A percentile compares a stretch with the other conserved stretches of the same genome.
phyloP scores from a whole-genome alignment of 108 stramenopile species.

The Cylindrotheca closterium region DNA sequence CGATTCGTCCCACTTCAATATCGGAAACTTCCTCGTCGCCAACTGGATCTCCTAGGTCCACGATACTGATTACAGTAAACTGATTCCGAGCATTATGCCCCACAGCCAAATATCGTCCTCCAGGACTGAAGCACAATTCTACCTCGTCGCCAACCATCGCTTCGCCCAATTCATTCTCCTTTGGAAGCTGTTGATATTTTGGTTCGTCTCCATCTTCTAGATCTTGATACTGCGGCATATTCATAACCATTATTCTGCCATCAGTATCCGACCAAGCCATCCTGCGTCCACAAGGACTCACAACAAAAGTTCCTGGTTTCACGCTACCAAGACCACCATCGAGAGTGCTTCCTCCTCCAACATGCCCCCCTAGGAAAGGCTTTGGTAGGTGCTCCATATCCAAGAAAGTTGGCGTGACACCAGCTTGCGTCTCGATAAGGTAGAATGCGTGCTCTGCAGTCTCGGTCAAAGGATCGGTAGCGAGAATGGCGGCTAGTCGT shows the following conservation, averaged over 20 bases:
- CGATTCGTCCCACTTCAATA: conserved; percentile 57
- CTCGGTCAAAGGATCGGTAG: conserved; percentile 62
- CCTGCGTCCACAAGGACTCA: conserved; percentile 71
- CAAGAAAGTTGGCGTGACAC: conserved; percentile 32
- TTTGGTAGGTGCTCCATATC: conserved; percentile 47
- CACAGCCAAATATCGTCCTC: conserved; percentile 63
- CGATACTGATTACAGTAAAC: conserved; percentile 63
- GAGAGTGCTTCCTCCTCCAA: conserved; percentile 50
- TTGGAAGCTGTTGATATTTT: conserved; percentile 36
- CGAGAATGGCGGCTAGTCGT: conserved; percentile 57
- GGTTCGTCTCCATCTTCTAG: conserved; percentile 1
- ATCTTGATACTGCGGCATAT: conserved; percentile 44
- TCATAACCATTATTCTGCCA: conserved; percentile 62
- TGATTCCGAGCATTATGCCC: conserved; percentile 62
- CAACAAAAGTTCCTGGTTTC: conserved; percentile 30
- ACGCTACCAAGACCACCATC: conserved; percentile 70
- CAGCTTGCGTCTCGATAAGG: conserved; percentile 50
- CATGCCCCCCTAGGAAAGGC: conserved; percentile 68
- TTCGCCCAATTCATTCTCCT: conserved; percentile 55
- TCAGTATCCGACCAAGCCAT: conserved; percentile 65
- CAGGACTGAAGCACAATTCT: conserved; percentile 45
- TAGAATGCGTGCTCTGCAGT: conserved; percentile 80
- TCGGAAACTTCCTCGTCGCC: conserved; percentile 30
- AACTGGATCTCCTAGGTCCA: conserved; percentile 57
- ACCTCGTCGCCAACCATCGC: conserved; percentile 52